Percentiles rank a stretch among this genome's conserved stretches.
Conservation (phyloP, 257 asterid genomes). For the Buddleja alternifolia region DNA sequence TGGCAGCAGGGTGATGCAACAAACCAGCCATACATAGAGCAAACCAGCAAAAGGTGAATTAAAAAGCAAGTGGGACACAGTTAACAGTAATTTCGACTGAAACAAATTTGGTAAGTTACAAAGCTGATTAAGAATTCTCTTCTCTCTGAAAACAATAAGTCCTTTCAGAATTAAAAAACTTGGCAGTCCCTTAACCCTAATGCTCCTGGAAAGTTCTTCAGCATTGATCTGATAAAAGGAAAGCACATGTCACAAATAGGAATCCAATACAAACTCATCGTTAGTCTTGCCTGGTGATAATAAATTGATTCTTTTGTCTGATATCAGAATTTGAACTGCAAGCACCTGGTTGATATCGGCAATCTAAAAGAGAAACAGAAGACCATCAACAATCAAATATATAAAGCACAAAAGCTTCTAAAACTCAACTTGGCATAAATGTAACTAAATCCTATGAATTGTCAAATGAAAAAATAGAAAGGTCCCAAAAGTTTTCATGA, state of each 20-base stretch:
- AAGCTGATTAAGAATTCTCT: not conserved
- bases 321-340: conserved; percentile 84
- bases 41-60: not conserved
- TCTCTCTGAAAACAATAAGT: not conserved
- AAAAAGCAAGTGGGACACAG: not conserved
- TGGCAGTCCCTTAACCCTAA: not conserved
- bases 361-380: conserved; percentile 54
- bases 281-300: conserved; percentile 76
- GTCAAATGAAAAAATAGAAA: not conserved
- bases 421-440: conserved; percentile 6
- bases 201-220: not conserved
- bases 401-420: conserved; percentile 26
- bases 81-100: not conserved
- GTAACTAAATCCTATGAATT: not conserved
- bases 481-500: conserved; percentile 16
- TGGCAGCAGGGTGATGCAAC: conserved; percentile 14
- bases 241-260: conserved; percentile 15
- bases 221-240: conserved; percentile 16
- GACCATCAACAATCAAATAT: conserved; percentile 28
- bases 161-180: not conserved
- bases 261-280: conserved; percentile 8
- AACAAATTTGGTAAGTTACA: not conserved
- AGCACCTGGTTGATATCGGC: conserved; percentile 81
- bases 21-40: conserved; percentile 11
- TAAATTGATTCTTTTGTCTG: conserved; percentile 66